Evolutionary conservation across 2,329 filamentous ascomycete species (phyloP), one percentile per base, ranked within the genome.

Genomic region (Trichophyton benhamiae): DNA sequence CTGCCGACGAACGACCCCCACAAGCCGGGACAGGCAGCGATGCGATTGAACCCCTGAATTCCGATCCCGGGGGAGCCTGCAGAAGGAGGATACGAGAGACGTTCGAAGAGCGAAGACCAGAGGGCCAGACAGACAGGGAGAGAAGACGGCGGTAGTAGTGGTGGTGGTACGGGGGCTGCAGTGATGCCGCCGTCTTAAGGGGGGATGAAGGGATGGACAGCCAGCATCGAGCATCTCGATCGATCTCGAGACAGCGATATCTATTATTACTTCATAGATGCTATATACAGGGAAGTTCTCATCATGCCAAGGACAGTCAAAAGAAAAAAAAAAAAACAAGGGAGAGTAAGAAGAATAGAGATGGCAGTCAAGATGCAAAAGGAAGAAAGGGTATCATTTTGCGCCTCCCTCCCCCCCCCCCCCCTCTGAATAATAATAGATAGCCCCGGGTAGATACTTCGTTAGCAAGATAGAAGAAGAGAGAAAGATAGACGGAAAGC

Each of bases 351-450:
- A 20, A 52, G 33, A 13, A 13, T n/a, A 13, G 2, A 44, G 41
- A 44, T n/a, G 41, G 41, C n/a, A 53, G 49, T 7, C 22, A 53
- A 30, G 49, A 53, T 30, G 15, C 5, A 30, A 6, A 25, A 30
- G 27, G 25, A 8, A 55, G 9, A 53, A 44, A 55, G 52, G 52
- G 52, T 55, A 55, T 55, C 52, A 55, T 55, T 53, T 30, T 55
- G 52, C 52, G 52, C 52, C 15, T 15, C 27, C 27, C 11, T 6
- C 22, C 25, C 25, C n/a, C 49, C 11, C 22, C 27, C 1, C 27
- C 13, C 48, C n/a, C 49, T 13, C 22, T 8, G 52, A 30, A 27
- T 55, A 33, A 27, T 55, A 33, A 20, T 20, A 20, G 5, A 36
- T 17, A 9, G 13, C 33, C 27, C 33, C 27, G 22, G 15, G 27